Evolutionary conservation across 148 eudicot species (phyloP).

Genomic region (Polygonum aviculare): DNA sequence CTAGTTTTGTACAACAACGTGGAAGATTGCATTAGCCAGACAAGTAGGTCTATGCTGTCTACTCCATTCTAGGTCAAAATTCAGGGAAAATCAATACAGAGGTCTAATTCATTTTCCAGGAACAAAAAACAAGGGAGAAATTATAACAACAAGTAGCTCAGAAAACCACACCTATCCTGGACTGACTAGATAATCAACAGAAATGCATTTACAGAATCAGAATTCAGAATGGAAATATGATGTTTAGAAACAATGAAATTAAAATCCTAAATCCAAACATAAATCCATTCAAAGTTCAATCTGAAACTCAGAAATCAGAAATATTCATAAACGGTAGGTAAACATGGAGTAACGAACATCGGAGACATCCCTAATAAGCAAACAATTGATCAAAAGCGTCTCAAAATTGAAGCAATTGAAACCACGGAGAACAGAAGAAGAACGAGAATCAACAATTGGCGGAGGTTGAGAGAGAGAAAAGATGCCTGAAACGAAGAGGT

Average conservation of each 20-base stretch:
- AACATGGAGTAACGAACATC: not conserved
- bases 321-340: not conserved
- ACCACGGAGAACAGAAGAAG: not conserved
- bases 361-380: not conserved
- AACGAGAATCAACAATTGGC: not conserved
- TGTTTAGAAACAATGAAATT: not conserved
- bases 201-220: not conserved
- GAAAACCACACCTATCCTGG: not conserved
- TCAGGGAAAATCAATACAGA: not conserved
- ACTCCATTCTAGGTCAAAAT: not conserved
- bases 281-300: not conserved
- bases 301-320: not conserved
- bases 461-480: not conserved
- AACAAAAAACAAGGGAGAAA: not conserved
- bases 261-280: not conserved
- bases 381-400: not conserved
- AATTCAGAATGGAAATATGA: not conserved
- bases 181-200: not conserved
- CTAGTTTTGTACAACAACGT: not conserved
- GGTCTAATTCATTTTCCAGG: not conserved
- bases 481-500: slow-evolving; percentile 28
- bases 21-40: not conserved
- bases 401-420: not conserved
- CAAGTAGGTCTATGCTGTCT: not conserved
- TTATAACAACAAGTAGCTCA: not conserved